A percentile compares a stretch with the other conserved stretches of the same genome.
phyloP scores from a whole-genome alignment of 129 eudicot species.

The Centrapalus pauciflorus region DNA sequence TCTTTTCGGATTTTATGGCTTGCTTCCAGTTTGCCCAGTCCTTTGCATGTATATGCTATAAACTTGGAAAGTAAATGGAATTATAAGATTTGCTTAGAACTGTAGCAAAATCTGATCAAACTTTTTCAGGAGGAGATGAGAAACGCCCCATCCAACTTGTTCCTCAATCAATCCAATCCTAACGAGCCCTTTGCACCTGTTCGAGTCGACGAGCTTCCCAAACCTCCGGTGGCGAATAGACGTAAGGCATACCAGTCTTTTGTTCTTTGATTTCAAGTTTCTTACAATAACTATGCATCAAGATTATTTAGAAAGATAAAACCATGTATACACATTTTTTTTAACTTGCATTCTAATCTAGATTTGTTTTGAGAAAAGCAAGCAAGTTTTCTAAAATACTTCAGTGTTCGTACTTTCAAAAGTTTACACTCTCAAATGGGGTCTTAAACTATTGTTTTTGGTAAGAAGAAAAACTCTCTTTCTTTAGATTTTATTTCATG shows the following conservation, averaged over 20 bases:
- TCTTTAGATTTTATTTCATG: constrained; percentile 35
- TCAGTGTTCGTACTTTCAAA: constrained; percentile 14
- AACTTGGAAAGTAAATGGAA: not conserved
- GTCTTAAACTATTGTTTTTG: constrained; percentile 14
- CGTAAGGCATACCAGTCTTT: constrained; percentile 46
- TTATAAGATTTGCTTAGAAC: not conserved
- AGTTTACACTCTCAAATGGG: constrained; percentile 40
- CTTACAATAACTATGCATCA: not conserved
- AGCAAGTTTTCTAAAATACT: constrained; percentile 15
- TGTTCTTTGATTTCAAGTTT: constrained; percentile 2
- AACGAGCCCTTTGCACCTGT: constrained; percentile 49
- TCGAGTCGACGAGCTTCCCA: constrained; percentile 77
- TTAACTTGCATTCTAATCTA: constrained; percentile 13
- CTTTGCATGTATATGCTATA: not conserved
- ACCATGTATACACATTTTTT: not conserved
- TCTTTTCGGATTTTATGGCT: constrained; percentile 6
- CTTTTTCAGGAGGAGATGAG: constrained; percentile 71
- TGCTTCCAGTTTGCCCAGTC: not conserved
- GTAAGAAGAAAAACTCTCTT: constrained; percentile 20
- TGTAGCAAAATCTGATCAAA: not conserved
- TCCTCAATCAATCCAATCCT: constrained; percentile 59
- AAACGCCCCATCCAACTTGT: constrained; percentile 50
- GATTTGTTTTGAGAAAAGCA: constrained; percentile 30
- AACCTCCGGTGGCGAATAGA: constrained; percentile 80
- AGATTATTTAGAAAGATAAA: not conserved